These are phyloP conservation scores for Cercospora zeae-maydis DNA, from an alignment of 2,329 filamentous ascomycete genomes.

Conservation along the genomic window DNA sequence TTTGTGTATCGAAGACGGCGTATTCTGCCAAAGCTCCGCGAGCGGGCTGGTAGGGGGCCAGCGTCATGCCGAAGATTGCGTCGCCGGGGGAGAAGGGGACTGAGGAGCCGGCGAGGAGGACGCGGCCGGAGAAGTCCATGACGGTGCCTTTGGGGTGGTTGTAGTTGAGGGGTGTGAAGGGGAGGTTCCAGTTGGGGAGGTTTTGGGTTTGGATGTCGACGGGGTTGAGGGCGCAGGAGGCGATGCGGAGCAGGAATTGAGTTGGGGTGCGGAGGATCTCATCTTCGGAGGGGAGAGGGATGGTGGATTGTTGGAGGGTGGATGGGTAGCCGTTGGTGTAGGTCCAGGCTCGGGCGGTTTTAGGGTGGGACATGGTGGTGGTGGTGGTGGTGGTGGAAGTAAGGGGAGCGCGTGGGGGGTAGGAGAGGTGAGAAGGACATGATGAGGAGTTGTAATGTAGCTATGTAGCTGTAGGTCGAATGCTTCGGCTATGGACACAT, in stretches of 20 bases:
- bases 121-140: slow-evolving; percentile 35
- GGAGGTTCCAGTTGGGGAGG: slow-evolving; percentile 29
- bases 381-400: neutral
- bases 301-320: slow-evolving; percentile 28
- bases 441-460: neutral
- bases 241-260: slow-evolving; percentile 32
- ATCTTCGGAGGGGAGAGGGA: slow-evolving; percentile 23
- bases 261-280: slow-evolving; percentile 22
- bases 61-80: slow-evolving; percentile 35
- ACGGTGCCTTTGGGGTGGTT: slow-evolving; percentile 31
- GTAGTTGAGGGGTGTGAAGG: slow-evolving; percentile 20
- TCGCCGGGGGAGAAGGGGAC: slow-evolving; percentile 31
- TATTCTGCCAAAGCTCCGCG: slow-evolving; percentile 32
- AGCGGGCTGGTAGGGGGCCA: slow-evolving; percentile 27
- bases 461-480: no score
- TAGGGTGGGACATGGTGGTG: slow-evolving; percentile 23
- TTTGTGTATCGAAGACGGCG: slow-evolving; percentile 29
- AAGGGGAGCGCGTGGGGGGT: neutral
- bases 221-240: slow-evolving; percentile 36
- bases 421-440: neutral
- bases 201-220: slow-evolving; percentile 40
- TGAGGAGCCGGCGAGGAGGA: slow-evolving; percentile 23
- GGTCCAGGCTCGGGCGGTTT: slow-evolving; percentile 32
- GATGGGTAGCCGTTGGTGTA: slow-evolving; percentile 35
- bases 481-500: neutral